phyloP scores from a whole-genome alignment of 257 asterid species.

The Solanum habrochaites region DNA sequence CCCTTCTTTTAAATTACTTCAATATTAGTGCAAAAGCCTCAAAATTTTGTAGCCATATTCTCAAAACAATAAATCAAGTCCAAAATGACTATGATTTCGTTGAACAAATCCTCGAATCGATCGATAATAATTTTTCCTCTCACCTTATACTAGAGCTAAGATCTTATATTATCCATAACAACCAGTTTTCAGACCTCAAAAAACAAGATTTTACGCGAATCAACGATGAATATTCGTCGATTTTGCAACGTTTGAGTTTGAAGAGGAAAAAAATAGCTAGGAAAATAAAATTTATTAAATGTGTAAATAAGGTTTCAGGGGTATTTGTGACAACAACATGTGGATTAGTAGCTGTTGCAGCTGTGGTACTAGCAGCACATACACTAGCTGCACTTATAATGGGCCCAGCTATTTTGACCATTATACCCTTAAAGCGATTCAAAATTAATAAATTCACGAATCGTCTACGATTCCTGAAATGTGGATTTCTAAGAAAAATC shows the following conservation, averaged over 20 bases:
- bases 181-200: conserved; percentile 28
- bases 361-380: conserved; percentile 42
- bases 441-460: conserved; percentile 10
- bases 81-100: conserved; percentile 28
- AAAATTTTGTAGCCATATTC: conserved; percentile 42
- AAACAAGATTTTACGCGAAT: conserved; percentile 26
- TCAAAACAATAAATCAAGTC: conserved; percentile 31
- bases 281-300: conserved; percentile 27
- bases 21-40: conserved; percentile 73
- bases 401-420: conserved; percentile 5
- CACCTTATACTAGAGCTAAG: conserved; percentile 16
- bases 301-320: conserved; percentile 24
- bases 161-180: conserved; percentile 9
- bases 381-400: conserved; percentile 16
- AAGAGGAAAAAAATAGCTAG: conserved; percentile 21
- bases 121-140: background rate
- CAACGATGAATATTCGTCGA: conserved; percentile 25
- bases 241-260: conserved; percentile 25
- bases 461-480: conserved; percentile 11
- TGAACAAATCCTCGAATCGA: conserved; percentile 17
- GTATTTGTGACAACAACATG: background rate
- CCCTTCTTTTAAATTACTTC: conserved; percentile 47
- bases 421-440: conserved; percentile 18
- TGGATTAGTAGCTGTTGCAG: conserved; percentile 1
- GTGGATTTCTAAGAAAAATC: conserved; percentile 15